These are phyloP conservation scores for Wallacemonas collosoma DNA, from an alignment of 208 protist species.

Conservation along the genomic window DNA sequence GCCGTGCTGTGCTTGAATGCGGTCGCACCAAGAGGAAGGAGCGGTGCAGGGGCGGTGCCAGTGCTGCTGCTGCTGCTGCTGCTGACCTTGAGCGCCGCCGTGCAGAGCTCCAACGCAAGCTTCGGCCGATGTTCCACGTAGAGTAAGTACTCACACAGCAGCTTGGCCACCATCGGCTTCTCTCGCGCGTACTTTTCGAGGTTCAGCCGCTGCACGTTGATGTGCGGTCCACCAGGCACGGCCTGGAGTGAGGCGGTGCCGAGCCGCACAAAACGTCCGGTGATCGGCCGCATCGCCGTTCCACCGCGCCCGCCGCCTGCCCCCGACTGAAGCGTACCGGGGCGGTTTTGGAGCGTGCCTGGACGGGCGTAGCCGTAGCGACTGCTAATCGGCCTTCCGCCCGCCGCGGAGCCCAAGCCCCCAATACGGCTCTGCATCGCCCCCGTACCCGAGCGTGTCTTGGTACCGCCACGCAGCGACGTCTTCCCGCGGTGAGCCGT, in stretches of 20 bases:
- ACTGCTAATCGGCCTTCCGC: conserved; percentile 65
- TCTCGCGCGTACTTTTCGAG: conserved; percentile 90
- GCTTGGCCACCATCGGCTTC: conserved; percentile 90
- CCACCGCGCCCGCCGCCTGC: conserved; percentile 39
- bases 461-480: conserved; percentile 58
- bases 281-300: conserved; percentile 74
- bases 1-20: not conserved
- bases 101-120: conserved; percentile 91
- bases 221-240: conserved; percentile 77
- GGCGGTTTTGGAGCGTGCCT: conserved; percentile 59
- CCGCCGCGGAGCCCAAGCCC: conserved; percentile 26
- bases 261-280: conserved; percentile 91
- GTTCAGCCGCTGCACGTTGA: conserved; percentile 84
- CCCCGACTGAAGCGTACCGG: conserved; percentile 30
- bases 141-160: conserved; percentile 95
- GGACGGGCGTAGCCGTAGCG: conserved; percentile 83
- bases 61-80: conserved; percentile 5
- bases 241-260: conserved; percentile 92
- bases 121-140: conserved; percentile 93
- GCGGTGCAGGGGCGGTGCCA: conserved; percentile 12
- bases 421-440: conserved; percentile 7
- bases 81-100: conserved; percentile 36
- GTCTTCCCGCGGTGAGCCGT: conserved; percentile 83
- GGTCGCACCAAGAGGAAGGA: conserved; percentile 22
- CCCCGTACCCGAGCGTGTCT: conserved; percentile 34